Evolutionary conservation across 176 grass and related monocot genomes (phyloP).

Genomic region (Zea mays): DNA sequence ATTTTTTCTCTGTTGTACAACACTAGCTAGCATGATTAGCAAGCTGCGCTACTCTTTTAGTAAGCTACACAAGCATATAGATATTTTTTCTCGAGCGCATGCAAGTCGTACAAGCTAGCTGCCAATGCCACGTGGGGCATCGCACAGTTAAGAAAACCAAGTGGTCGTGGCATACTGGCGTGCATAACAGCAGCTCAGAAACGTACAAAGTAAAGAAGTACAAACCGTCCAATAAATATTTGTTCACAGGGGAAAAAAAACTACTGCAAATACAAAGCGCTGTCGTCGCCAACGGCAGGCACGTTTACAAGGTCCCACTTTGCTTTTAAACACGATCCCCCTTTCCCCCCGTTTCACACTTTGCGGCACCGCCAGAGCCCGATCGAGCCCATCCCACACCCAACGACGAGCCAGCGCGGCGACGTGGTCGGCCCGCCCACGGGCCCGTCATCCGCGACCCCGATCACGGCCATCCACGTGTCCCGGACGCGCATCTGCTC

Average conservation of each 20-base stretch:
- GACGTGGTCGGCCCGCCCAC: constrained; percentile 24
- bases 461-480: constrained; percentile 43
- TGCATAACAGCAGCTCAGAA: background rate
- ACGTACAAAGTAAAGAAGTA: background rate
- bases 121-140: no score
- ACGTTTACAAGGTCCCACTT: background rate
- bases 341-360: constrained; percentile 34
- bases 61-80: no score
- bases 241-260: no score
- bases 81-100: background rate
- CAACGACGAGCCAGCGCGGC: constrained; percentile 11
- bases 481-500: background rate
- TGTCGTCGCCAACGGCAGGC: background rate
- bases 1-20: no score
- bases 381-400: background rate
- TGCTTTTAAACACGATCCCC: background rate
- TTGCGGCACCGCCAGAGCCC: background rate
- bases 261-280: background rate
- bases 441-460: background rate
- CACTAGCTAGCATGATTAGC: background rate
- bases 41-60: background rate
- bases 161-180: no score
- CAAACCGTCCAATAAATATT: background rate
- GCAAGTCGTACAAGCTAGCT: background rate
- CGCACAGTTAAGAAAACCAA: constrained; percentile 35